Base-by-base conservation (phyloP, 1,284 basidiomycete species). In the Coniophora puteana region DNA sequence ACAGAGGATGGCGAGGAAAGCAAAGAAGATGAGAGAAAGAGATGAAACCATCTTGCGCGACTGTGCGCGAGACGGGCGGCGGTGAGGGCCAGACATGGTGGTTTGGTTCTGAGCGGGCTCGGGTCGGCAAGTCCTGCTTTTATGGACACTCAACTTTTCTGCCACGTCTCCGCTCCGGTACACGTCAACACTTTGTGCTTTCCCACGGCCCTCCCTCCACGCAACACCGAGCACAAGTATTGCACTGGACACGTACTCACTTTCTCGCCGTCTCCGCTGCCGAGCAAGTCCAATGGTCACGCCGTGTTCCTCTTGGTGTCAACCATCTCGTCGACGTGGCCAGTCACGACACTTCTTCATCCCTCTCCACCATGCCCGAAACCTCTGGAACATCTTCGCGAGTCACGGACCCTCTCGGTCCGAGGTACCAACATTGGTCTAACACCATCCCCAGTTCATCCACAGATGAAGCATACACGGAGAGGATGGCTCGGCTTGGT, bases 21-120 rank as follows among this genome's bases (percentile, higher is more conserved):
- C 76, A 55, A 86, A 65, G 59, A 86, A 71, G 45, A 76, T 50
- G 51, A 88, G 54, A 40, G 83, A 84, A 53, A 87, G 66, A 46
- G 80, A 77, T 40, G 81, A 80, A 50, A 76, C 65, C 51, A 84
- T 55, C 50, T 70, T 72, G 59, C 74, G 69, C 51, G 78, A 72
- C 53, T 74, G 77, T 47, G 72, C 64, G 70, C 77, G 74, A 58
- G 78, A 72, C 57, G 79, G 69, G 53, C 69, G 66, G 44, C 64
- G 61, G 47, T 55, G 55, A 42, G 59, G 60, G 40, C 51, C 52
- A 47, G 63, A 57, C 68, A 72, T 74, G 33, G 34, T 42, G 27
- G 34, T 38, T 38, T 29, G 28, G 26, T 31, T 3, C 22, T 17
- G 22, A 43, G 38, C 45, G 41, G 48, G 24, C 20, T 22, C 7